Evolutionary conservation across 768 basidiomycete species (phyloP).

Genomic region (Mycena galopus): DNA sequence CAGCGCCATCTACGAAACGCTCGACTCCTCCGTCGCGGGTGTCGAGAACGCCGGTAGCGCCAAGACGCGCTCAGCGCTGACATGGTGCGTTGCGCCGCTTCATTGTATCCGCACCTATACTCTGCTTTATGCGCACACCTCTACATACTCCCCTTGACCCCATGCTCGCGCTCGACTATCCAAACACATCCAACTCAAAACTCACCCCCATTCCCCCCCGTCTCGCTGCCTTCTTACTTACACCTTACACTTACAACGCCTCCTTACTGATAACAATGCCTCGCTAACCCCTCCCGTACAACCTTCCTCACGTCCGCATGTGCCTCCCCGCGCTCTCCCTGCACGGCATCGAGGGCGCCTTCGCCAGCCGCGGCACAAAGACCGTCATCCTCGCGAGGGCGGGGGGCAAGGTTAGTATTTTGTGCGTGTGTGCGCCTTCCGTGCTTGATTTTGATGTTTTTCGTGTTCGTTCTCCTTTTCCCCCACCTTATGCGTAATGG

Average conservation of each 20-base stretch:
- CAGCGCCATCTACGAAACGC: too few relatives aligned
- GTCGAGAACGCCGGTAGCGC: constrained; percentile 65
- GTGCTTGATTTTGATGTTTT: too few relatives aligned
- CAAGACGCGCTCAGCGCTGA: constrained; percentile 80
- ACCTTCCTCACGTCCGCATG: constrained; percentile 91
- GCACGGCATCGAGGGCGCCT: constrained; percentile 97
- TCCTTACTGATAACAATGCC: too few relatives aligned
- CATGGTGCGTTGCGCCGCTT: constrained; percentile 54
- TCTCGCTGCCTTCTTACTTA: background rate
- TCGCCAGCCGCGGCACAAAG: constrained; percentile 85
- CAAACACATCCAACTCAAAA: too few relatives aligned
- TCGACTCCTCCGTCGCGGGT: constrained; percentile 4
- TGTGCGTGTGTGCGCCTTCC: too few relatives aligned
- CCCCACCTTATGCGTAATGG: too few relatives aligned
- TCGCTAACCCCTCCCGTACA: too few relatives aligned
- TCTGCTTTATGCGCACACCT: background rate
- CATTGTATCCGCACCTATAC: background rate
- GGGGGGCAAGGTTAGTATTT: too few relatives aligned
- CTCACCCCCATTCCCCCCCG: background rate
- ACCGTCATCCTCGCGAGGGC: constrained; percentile 96
- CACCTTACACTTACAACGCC: too few relatives aligned
- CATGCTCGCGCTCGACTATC: too few relatives aligned
- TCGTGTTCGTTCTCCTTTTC: too few relatives aligned
- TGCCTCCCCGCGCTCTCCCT: constrained; percentile 88
- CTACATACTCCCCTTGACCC: too few relatives aligned